Evolutionary conservation across 2,329 filamentous ascomycete genomes (phyloP), one percentile per base, ranked within the genome.

Genomic region (Hymenoscyphus fraxineus): DNA sequence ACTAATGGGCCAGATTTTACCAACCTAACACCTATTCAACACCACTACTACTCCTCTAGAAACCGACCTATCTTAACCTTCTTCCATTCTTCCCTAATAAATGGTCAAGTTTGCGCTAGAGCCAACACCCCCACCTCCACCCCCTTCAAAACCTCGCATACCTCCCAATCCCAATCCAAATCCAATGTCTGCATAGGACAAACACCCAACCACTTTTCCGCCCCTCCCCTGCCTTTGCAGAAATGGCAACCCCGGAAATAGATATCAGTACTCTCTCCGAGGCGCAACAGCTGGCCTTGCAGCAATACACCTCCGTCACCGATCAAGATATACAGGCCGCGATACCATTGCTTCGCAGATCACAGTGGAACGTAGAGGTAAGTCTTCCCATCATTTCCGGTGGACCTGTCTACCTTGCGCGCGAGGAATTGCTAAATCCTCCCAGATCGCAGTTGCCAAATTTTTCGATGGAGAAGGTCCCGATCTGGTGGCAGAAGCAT

Each of bases 401-500:
- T 27, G 44, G 41, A 44, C 16, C 16, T 44, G 41, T 44, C 41
- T 44, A 27, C 41, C 41, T 47, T 16, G n/a, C 41, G 41, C 41
- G 19, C 19, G 19, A n/a, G 7, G 41, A 47, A 47, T 27, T 56
- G 15, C 58, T 57, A 41, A 61, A 32, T 32, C 44, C 38, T 32
- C 19, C 12, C 75, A 97, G 89, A 97, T 98, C 72, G 94, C 95
- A 64, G 94, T 99, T 68, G 87, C 95, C 69, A 96, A 96, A 75
- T 98, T 98, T 85, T 99, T 97, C 76, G 95, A 99, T 73, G 95
- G 95, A 71, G 95, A 98, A 79, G 89, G 89, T 3, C 85, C 92
- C 59, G 92, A 96, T 75, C 89, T 87, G 13, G 80, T 94, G 19
- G 89, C 90, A 64, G 92, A 95, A 79, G 91, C 91, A 64, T 83